phyloP scores from a whole-genome alignment of 495 filamentous ascomycete genomes.

The Aspergillus nidulans region DNA sequence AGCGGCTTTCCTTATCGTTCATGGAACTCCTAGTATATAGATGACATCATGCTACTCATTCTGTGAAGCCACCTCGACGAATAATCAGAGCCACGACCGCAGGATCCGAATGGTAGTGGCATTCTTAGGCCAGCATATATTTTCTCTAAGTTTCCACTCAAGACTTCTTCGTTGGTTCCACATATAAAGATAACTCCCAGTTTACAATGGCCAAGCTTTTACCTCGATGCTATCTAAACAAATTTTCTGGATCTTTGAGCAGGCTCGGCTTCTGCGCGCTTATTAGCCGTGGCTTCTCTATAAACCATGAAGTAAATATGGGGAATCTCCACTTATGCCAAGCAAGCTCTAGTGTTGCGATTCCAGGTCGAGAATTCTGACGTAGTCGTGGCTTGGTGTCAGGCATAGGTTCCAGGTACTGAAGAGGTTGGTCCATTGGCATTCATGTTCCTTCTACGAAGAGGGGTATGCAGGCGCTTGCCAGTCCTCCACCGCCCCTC shows the following conservation, averaged over 20 bases:
- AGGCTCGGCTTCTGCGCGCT: not conserved
- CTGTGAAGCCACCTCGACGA: not conserved
- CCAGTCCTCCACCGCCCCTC: constrained; percentile 29
- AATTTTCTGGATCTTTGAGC: too few relatives aligned
- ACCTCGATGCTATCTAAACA: too few relatives aligned
- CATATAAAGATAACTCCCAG: too few relatives aligned
- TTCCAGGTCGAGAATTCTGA: constrained; percentile 1
- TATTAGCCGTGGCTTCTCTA: not conserved
- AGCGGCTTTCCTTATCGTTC: not conserved
- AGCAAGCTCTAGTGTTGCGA: not conserved
- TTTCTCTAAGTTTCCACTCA: not conserved
- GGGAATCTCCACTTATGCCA: constrained; percentile 13
- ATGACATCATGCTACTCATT: constrained; percentile 11
- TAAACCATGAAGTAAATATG: not conserved
- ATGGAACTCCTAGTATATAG: not conserved
- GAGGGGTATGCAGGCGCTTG: constrained; percentile 30
- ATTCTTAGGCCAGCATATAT: not conserved
- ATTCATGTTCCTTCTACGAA: constrained; percentile 16
- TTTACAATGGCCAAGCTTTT: too few relatives aligned
- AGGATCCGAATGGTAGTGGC: not conserved
- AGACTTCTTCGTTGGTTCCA: not conserved
- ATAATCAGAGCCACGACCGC: not conserved
- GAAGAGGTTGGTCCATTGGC: constrained; percentile 21
- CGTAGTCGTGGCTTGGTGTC: not conserved
- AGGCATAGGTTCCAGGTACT: not conserved